Percentiles rank a stretch among this genome's conserved stretches.
These are phyloP conservation scores for Eutrema salsugineum DNA, from an alignment of 441 rosid genomes.

Conservation along the genomic window DNA sequence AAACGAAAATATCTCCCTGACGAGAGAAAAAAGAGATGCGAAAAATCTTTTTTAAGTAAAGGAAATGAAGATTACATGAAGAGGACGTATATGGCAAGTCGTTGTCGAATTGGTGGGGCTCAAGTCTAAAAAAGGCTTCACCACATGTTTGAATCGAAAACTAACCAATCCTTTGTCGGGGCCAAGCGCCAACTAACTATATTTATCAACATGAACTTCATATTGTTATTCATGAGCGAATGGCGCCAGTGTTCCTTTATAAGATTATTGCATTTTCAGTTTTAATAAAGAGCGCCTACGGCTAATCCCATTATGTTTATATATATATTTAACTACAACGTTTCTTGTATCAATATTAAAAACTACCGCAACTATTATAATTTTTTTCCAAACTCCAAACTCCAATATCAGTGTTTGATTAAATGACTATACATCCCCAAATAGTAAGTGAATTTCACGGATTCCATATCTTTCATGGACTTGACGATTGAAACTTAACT, in stretches of 20 bases:
- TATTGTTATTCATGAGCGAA: not conserved
- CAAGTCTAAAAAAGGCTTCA: slow-evolving; percentile 3
- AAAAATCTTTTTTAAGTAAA: slow-evolving; percentile 15
- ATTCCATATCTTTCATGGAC: no score
- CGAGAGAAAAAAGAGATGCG: not conserved
- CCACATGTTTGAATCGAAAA: slow-evolving; percentile 22
- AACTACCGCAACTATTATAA: not conserved
- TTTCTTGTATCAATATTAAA: no score
- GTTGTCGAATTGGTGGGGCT: slow-evolving; percentile 7
- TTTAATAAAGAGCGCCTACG: not conserved
- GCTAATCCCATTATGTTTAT: not conserved
- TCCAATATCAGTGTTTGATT: no score
- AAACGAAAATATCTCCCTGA: slow-evolving; percentile 18
- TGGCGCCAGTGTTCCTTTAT: not conserved
- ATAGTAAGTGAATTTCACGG: not conserved
- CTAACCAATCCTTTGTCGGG: slow-evolving; percentile 11
- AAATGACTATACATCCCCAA: no score
- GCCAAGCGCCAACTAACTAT: not conserved
- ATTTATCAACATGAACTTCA: not conserved
- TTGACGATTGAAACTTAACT: no score
- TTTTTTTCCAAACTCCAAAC: no score
- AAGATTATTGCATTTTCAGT: not conserved
- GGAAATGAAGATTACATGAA: slow-evolving; percentile 12
- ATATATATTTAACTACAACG: no score
- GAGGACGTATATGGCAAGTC: slow-evolving; percentile 28